Evolutionary conservation across 2,329 filamentous ascomycete genomes (phyloP), one percentile per base, ranked within the genome.

Genomic region (Xylariaceae sp.): DNA sequence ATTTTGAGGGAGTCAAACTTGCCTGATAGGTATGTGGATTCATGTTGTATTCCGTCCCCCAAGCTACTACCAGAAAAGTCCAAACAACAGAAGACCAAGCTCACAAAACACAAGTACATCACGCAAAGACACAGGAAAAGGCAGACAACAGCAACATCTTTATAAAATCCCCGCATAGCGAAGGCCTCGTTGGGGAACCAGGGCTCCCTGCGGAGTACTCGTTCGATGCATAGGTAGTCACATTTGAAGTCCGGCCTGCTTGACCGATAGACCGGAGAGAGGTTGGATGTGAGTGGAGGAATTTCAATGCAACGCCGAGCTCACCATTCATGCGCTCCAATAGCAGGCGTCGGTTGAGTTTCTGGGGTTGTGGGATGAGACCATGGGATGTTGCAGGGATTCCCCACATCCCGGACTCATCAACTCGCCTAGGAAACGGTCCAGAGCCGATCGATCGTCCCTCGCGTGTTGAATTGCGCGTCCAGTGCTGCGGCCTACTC

Each of bases 1-100:
- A 31, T 10, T 18, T 33, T 15, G 22, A 17, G 22, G 10, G 19
- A 10, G 6, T 42, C 15, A n/a, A 19, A 52, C 57, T 33, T 58
- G 63, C 61, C 59, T 64, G 62, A 46, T 64, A 64, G 42, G 55
- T 62, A 48, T 63, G 60, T 57, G 62, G 62, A 53, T 64, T 59
- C 62, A 64, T 64, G 22, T 33, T 61, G 51, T 32, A 44, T 4
- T 36, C 27, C 12, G 27, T 42, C 22, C 40, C 15, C n/a, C 12
- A n/a, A 45, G 17, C 18, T 14, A 41, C 39, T 39, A 9, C 14
- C n/a, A 46, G 18, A 47, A 11, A n/a, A 19, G 14, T 39, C 33
- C 40, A 33, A 17, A 15, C n/a, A 49, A 39, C 44, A 15, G 45
- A 15, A 18, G 15, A 43, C 41, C 17, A 27, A 43, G 17, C 5